Base-by-base conservation (phyloP, 2,329 filamentous ascomycete genomes). In the Colletotrichum ledebouriae region DNA sequence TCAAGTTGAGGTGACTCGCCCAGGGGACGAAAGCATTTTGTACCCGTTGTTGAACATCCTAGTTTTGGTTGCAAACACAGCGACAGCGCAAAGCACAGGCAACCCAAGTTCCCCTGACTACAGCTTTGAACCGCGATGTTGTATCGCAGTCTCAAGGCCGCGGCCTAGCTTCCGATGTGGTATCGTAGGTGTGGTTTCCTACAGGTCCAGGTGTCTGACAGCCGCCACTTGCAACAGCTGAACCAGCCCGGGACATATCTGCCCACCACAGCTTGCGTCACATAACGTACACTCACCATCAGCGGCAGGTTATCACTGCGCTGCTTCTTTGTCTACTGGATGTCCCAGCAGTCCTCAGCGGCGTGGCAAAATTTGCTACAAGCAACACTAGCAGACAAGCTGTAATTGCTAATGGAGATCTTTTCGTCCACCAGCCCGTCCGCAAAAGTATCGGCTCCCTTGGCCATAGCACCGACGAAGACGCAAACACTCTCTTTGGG, bases 331-430 rank as follows among this genome's bases (percentile, higher is more conserved):
- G 25, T 52, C 86, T 90, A 99, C 76, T 98, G 88, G 74, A 99
- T 92, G 77, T 93, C 90, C 96, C 96, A 99, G 41, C 92, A 91
- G 79, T 99, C 96, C 82, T 99, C 96, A 49, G 94, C 95, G 46
- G 95, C 96, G 81, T 99, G 96, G 82, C 96, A 98, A 85, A 99
- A 98, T 81, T 98, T 99, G 89, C 95, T 98, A 87, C 96, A 99
- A 49, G 96, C 95, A 71, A 99, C 96, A 84, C 95, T 98, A 70
- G 96, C 96, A 76, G 94, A 97, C 71, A 99, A 86, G 77, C 94
- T 97, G 86, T 93, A 99, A 81, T 98, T 97, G 86, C 95, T 98
- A 83, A 99, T 98, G 75, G 92, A 94, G 77, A 99, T 98, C 76
- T 97, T 93, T 82, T 99, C 96, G 77, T 98, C 95, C 76, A 98